Conservation (phyloP, 2,329 filamentous ascomycete species). For the Endoconidiophora polonica region DNA sequence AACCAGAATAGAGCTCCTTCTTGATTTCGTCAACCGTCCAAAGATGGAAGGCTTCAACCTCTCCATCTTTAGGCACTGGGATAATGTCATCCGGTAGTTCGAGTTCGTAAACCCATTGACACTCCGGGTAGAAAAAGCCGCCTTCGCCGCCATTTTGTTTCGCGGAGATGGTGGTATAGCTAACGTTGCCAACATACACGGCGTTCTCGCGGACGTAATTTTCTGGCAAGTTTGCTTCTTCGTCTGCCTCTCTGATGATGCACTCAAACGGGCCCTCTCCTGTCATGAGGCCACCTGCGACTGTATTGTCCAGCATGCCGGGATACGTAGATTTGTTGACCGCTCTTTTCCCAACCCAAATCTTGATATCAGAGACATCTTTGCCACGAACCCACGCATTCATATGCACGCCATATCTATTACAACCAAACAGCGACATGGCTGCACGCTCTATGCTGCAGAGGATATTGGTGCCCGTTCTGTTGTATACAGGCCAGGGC, state of each 20-base stretch:
- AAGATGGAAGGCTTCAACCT: conserved; percentile 73
- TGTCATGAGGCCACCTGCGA: conserved; percentile 62
- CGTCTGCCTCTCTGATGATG: conserved; percentile 68
- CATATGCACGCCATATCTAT: conserved; percentile 70
- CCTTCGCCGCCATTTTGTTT: conserved; percentile 22
- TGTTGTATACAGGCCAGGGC: conserved; percentile 60
- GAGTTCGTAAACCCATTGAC: conserved; percentile 82
- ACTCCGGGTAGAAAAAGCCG: conserved; percentile 74
- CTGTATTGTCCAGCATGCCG: conserved; percentile 88
- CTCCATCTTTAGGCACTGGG: conserved; percentile 67
- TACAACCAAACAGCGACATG: conserved; percentile 55
- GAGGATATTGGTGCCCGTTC: conserved; percentile 38
- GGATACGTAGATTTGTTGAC: conserved; percentile 71
- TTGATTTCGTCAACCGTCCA: conserved; percentile 63
- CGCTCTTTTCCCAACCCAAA: conserved; percentile 74
- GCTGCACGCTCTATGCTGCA: conserved; percentile 66
- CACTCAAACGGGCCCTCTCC: conserved; percentile 68
- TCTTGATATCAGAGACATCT: conserved; percentile 32
- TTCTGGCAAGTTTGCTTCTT: conserved; percentile 71
- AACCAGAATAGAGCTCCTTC: conserved; percentile 48
- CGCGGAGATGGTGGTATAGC: conserved; percentile 72
- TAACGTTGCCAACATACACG: conserved; percentile 50
- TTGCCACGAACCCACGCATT: conserved; percentile 45
- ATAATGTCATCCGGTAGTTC: conserved; percentile 51
- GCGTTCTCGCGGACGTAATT: conserved; percentile 45